A percentile compares a stretch with the other conserved stretches of the same genome.
Evolutionary conservation across 345 rosid genomes (phyloP).

Genomic region (Microcos paniculata): DNA sequence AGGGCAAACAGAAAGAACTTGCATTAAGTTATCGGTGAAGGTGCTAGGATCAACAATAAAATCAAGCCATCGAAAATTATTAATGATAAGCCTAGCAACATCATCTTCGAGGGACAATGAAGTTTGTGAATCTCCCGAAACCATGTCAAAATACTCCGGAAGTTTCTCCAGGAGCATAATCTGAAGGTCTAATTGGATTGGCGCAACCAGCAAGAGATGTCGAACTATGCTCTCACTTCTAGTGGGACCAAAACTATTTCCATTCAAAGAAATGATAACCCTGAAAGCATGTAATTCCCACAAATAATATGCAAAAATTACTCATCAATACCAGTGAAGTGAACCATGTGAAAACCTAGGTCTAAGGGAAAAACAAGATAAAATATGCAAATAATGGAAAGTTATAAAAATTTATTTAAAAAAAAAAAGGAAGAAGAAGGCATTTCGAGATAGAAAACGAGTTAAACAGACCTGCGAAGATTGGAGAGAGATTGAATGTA

Average conservation of each 20-base stretch:
- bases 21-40: constrained; percentile 65
- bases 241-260: constrained; percentile 18
- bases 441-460: background rate
- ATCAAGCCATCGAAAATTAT: constrained; percentile 81
- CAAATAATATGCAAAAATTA: background rate
- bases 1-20: constrained; percentile 68
- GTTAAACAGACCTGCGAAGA: constrained; percentile 47
- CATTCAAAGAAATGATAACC: constrained; percentile 45
- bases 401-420: no score
- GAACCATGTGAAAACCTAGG: background rate
- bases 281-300: constrained; percentile 26
- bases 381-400: background rate
- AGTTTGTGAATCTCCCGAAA: constrained; percentile 25
- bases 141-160: constrained; percentile 59
- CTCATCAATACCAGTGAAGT: background rate
- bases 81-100: constrained; percentile 66
- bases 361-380: background rate
- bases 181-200: constrained; percentile 65
- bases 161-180: constrained; percentile 71
- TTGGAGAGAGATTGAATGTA: constrained; percentile 52
- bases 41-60: constrained; percentile 52
- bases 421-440: no score
- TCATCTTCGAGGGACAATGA: constrained; percentile 56
- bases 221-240: constrained; percentile 57
- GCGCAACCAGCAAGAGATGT: constrained; percentile 61